Evolutionary conservation across 139 green algal genomes (phyloP).

Genomic region (Chlamydomonas sphaeroides): DNA sequence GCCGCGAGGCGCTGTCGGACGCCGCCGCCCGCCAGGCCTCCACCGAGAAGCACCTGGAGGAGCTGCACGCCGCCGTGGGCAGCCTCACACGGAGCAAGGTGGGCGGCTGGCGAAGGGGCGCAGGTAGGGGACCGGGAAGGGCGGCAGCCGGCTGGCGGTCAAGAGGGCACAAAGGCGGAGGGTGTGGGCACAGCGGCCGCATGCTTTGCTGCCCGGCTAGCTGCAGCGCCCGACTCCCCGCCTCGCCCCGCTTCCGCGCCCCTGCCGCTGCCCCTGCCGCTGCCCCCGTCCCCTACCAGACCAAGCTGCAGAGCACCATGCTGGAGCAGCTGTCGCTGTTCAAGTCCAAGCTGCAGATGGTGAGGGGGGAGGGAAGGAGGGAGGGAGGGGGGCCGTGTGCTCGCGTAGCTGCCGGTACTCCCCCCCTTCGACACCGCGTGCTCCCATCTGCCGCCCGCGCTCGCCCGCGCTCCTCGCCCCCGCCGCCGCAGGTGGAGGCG

Average conservation of each 20-base stretch:
- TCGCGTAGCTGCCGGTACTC: no score
- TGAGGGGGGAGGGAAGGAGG: background rate
- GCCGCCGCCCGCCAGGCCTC: constrained; percentile 3
- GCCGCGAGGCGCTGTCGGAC: constrained; percentile 13
- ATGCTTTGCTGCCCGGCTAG: no score
- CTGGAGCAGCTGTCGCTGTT: constrained; percentile 38
- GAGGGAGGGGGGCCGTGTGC: no score
- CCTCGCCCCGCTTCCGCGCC: background rate
- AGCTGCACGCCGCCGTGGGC: constrained; percentile 26
- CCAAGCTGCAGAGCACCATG: constrained; percentile 41
- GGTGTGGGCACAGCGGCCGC: no score
- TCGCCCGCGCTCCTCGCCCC: no score
- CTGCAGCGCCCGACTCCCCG: no score
- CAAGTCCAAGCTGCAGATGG: constrained; percentile 36
- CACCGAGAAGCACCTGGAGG: constrained; percentile 32
- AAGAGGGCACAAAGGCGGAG: background rate
- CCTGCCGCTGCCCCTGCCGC: background rate
- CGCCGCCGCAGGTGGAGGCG: constrained; percentile 3
- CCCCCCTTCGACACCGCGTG: no score
- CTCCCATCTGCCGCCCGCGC: no score
- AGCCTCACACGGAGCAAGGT: constrained; percentile 28
- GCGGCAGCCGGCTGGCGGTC: background rate
- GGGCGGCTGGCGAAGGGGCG: background rate
- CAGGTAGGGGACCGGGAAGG: no score
- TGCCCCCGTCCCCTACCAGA: background rate